Evolutionary conservation across 345 rosid species (phyloP).

Genomic region (Tarenaya hassleriana): DNA sequence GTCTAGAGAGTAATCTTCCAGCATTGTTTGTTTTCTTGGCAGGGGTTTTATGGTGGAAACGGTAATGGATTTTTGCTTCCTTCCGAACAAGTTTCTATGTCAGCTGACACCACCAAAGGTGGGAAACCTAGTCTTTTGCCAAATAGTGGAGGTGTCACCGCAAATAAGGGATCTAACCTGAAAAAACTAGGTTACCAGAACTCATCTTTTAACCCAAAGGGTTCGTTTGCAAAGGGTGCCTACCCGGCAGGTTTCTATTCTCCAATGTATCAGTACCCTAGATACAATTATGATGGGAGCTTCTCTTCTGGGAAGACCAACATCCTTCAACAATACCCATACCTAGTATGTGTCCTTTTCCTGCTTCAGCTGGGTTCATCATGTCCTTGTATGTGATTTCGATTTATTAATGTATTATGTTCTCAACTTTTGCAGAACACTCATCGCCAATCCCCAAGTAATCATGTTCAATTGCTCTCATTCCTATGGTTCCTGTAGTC

Average conservation of each 20-base stretch:
- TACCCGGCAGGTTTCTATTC: conserved; percentile 18
- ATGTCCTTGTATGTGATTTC: too few relatives aligned
- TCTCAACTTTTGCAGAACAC: conserved; percentile 22
- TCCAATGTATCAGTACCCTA: conserved; percentile 29
- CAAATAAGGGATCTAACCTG: conserved; percentile 28
- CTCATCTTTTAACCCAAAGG: conserved; percentile 28
- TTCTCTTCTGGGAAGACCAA: conserved; percentile 37
- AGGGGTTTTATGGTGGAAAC: background rate
- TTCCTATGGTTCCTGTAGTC: too few relatives aligned
- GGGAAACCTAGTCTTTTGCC: conserved; percentile 13
- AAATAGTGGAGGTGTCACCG: conserved; percentile 25
- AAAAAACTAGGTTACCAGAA: conserved; percentile 29
- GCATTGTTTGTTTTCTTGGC: conserved; percentile 32
- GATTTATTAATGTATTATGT: background rate
- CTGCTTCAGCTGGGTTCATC: too few relatives aligned
- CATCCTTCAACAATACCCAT: conserved; percentile 18
- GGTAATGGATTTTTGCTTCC: conserved; percentile 6
- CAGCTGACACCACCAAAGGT: conserved; percentile 30
- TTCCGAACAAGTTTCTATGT: conserved; percentile 27
- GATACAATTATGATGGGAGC: conserved; percentile 32
- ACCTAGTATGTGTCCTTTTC: conserved; percentile 26
- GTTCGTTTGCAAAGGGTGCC: conserved; percentile 28
- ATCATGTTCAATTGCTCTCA: too few relatives aligned
- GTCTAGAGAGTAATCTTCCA: too few relatives aligned
- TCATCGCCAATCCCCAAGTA: too few relatives aligned